Evolutionary conservation across 1,284 basidiomycete genomes (phyloP).

Genomic region (Schizopora paradoxa): DNA sequence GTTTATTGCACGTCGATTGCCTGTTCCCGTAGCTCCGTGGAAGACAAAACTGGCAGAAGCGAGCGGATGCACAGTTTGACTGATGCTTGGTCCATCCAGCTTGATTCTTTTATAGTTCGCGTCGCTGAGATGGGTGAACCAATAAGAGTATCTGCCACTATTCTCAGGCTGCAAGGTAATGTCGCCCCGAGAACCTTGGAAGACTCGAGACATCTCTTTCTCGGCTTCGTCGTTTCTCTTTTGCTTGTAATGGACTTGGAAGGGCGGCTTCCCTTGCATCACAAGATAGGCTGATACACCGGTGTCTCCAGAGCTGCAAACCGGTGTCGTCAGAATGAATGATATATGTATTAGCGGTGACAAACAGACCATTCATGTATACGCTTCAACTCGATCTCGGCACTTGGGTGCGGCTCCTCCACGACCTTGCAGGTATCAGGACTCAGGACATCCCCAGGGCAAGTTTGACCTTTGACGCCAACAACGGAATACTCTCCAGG

Average conservation of each 20-base stretch:
- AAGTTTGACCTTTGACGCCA: constrained; percentile 71
- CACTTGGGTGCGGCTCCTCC: constrained; percentile 70
- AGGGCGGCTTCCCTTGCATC: constrained; percentile 87
- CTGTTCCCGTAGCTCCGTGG: constrained; percentile 35
- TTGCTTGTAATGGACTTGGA: constrained; percentile 75
- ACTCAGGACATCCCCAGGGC: constrained; percentile 74
- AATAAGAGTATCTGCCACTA: constrained; percentile 88
- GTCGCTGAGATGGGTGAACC: constrained; percentile 78
- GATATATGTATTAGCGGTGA: background rate
- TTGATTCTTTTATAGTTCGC: constrained; percentile 75
- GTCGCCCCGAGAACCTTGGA: constrained; percentile 74
- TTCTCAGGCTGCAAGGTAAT: constrained; percentile 83
- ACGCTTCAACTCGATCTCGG: constrained; percentile 84
- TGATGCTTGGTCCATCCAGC: constrained; percentile 67
- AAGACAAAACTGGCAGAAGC: constrained; percentile 72
- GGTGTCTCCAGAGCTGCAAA: constrained; percentile 81
- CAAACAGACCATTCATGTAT: constrained; percentile 81
- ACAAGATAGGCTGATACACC: constrained; percentile 86
- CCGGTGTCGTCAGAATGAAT: constrained; percentile 11
- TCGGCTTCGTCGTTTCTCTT: constrained; percentile 65
- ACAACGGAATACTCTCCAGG: constrained; percentile 84
- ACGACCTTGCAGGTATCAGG: constrained; percentile 75
- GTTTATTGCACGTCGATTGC: constrained; percentile 47
- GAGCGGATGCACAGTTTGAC: constrained; percentile 84
- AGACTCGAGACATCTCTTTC: constrained; percentile 53